Conservation (phyloP, 768 basidiomycete genomes). For the Panellus pusillus region DNA sequence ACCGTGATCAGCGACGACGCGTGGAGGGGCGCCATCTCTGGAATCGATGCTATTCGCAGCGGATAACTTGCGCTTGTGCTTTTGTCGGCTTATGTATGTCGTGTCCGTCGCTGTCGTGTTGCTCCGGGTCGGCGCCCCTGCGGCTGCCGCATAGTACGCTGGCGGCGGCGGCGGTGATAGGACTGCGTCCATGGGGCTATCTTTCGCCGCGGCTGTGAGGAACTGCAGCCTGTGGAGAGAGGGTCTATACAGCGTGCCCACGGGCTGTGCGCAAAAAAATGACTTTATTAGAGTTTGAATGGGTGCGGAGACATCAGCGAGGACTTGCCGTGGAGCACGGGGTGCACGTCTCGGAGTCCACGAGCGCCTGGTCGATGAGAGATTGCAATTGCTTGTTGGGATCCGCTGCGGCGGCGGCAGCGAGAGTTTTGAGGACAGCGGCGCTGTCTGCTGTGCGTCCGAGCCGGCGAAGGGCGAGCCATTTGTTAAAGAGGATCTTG, state of each 20-base stretch:
- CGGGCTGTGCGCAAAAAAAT: slow-evolving; percentile 7
- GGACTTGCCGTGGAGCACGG: slow-evolving; percentile 8
- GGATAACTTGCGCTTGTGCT: too few relatives aligned
- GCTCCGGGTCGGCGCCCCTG: too few relatives aligned
- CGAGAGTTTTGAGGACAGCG: neutral
- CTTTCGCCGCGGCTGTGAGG: slow-evolving; percentile 1
- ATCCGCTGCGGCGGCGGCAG: neutral
- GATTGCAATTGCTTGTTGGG: neutral
- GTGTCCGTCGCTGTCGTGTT: too few relatives aligned
- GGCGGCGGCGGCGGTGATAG: too few relatives aligned
- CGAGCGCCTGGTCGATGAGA: neutral
- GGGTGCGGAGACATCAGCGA: neutral
- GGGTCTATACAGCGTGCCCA: slow-evolving; percentile 20
- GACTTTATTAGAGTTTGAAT: neutral
- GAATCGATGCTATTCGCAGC: too few relatives aligned
- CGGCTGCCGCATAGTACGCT: too few relatives aligned
- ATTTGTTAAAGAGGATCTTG: slow-evolving; percentile 20
- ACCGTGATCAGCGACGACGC: neutral
- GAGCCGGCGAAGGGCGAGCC: slow-evolving; percentile 7
- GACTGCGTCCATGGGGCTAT: neutral
- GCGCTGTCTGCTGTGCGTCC: slow-evolving; percentile 6
- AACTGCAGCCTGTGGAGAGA: slow-evolving; percentile 12
- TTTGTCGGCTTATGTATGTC: too few relatives aligned
- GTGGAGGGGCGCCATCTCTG: too few relatives aligned
- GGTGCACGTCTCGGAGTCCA: neutral